Conservation (phyloP, 1,139 yeast genomes). For the Scheffersomyces illinoinensis region DNA sequence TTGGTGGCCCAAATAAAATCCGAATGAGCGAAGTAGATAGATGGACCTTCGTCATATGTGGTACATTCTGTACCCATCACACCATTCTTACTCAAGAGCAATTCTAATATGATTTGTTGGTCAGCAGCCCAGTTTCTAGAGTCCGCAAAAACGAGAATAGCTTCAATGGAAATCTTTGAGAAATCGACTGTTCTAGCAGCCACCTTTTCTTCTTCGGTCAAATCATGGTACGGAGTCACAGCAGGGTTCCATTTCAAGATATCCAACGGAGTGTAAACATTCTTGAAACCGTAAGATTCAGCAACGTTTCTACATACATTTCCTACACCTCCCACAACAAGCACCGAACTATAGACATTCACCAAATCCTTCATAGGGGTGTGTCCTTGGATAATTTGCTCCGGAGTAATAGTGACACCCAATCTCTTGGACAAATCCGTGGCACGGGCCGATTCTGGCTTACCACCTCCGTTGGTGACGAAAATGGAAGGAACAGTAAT, state of each 20-base stretch:
- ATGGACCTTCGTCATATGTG: constrained; percentile 75
- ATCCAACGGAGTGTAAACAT: constrained; percentile 77
- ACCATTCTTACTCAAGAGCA: constrained; percentile 72
- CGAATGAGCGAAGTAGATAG: constrained; percentile 81
- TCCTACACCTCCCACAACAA: constrained; percentile 85
- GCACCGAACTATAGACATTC: constrained; percentile 62
- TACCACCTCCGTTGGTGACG: constrained; percentile 89
- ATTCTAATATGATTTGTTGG: constrained; percentile 80
- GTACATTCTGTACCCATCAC: constrained; percentile 77
- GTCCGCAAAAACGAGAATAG: constrained; percentile 78
- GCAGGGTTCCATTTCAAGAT: constrained; percentile 84
- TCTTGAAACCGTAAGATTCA: constrained; percentile 71
- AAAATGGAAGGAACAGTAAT: constrained; percentile 82
- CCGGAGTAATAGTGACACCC: constrained; percentile 61
- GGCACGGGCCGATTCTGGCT: constrained; percentile 72
- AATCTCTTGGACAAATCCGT: constrained; percentile 64
- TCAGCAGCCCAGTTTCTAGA: constrained; percentile 90
- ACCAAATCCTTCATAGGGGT: constrained; percentile 86
- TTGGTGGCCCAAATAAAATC: constrained; percentile 90
- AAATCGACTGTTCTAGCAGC: constrained; percentile 65
- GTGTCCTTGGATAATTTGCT: constrained; percentile 85
- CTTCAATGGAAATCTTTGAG: constrained; percentile 62
- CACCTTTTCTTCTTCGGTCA: constrained; percentile 66
- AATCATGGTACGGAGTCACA: constrained; percentile 75
- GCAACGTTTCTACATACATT: constrained; percentile 82